Base-by-base conservation (phyloP, 495 filamentous ascomycete species). In the Aspergillus baeticus region DNA sequence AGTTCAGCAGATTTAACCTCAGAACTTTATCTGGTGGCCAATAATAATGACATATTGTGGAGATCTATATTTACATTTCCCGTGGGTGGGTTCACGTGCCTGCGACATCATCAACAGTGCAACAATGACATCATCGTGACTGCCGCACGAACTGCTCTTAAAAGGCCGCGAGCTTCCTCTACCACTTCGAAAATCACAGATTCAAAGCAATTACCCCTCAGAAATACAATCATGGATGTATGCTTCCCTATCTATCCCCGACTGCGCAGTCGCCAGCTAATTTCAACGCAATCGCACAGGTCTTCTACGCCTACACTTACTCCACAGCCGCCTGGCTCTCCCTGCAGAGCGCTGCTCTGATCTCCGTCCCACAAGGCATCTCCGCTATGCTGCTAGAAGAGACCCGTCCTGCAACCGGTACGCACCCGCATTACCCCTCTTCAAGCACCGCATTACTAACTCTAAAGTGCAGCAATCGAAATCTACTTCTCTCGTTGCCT, bases 401-500 rank as follows among this genome's bases (percentile, higher is more conserved):
- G 31, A 76, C 80, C 36, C 70, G 83, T 20, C 69, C 82, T 61
- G 68, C 81, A 31, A 78, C 83, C 21, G 58, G 84, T 86, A 69
- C 60, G 75, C n/a, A n/a, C n/a, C 43, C 42, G 45, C 14, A 29
- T 41, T 26, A 26, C 35, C 43, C 26, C 26, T n/a, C n/a, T 29
- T 29, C 26, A 29, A n/a, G n/a, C n/a, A n/a, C n/a, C n/a, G n/a
- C n/a, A n/a, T n/a, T n/a, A n/a, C n/a, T n/a, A n/a, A n/a, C n/a
- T n/a, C n/a, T n/a, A n/a, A n/a, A n/a, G n/a, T n/a, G 34, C 55
- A 84, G 85, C 68, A 13, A 75, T 91, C n/a, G 89, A 92, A 69
- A 64, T 78, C 10, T 95, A 95, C 74, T 81, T 92, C 63, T 81
- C 84, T 36, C 87, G 89, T 26, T 81, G 78, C 21, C 72, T 90